These are phyloP conservation scores for Geopyxis carbonaria DNA, from an alignment of 495 filamentous ascomycete species.

Conservation along the genomic window DNA sequence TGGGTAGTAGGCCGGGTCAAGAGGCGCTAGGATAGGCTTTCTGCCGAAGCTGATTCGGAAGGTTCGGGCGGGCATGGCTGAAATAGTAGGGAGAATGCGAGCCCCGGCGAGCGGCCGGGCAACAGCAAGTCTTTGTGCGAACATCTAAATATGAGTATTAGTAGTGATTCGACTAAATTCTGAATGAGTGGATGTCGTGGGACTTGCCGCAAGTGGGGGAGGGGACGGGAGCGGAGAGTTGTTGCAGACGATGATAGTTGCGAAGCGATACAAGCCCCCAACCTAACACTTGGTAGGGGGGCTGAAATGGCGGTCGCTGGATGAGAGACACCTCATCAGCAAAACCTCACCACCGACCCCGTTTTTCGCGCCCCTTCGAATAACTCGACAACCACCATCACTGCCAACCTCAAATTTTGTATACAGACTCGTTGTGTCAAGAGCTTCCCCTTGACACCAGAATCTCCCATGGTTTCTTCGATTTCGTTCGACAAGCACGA, in stretches of 20 bases:
- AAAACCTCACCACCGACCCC: conserved; percentile 3
- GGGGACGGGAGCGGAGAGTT: too few species aligned
- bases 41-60: conserved; percentile 15
- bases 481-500: conserved; percentile 19
- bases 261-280: too few species aligned
- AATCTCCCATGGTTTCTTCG: conserved; percentile 21
- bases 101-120: conserved; percentile 28
- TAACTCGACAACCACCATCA: conserved; percentile 12
- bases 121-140: conserved; percentile 28
- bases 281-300: conserved; percentile 3
- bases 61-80: conserved; percentile 7
- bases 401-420: conserved; percentile 13
- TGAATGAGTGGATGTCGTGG: too few species aligned
- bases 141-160: conserved; percentile 28
- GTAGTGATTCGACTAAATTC: too few species aligned
- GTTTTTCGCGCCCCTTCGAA: conserved; percentile 3
- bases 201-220: too few species aligned
- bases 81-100: conserved; percentile 17
- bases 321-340: conserved; percentile 5
- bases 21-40: conserved; percentile 7
- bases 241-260: too few species aligned
- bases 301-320: conserved; percentile 1
- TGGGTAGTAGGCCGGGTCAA: conserved; percentile 8
- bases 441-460: conserved; percentile 15
- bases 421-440: conserved; percentile 6